phyloP scores from a whole-genome alignment of 1,139 yeast species.

The Debaryomyces psychrophilus region DNA sequence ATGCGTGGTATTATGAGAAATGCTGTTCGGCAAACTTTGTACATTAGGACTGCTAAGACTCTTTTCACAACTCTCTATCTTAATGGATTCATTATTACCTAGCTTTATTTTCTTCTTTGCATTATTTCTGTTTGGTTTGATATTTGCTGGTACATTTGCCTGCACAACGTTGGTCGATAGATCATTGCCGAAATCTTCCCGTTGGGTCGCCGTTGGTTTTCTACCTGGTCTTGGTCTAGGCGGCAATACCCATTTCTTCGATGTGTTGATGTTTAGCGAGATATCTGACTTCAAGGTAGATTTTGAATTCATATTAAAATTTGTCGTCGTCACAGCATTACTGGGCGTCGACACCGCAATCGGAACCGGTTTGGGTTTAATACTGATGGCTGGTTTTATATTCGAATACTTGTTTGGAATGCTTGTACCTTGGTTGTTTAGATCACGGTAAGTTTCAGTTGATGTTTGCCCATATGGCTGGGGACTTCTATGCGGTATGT shows the following conservation, averaged over 20 bases:
- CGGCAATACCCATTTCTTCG: conserved; percentile 65
- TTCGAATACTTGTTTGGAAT: conserved; percentile 34
- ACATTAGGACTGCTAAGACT: neutral
- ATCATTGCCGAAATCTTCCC: conserved; percentile 14
- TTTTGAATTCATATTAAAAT: conserved; percentile 20
- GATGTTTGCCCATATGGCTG: neutral
- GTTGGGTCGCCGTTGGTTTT: conserved; percentile 36
- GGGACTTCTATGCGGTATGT: neutral
- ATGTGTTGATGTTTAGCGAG: conserved; percentile 46
- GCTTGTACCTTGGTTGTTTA: neutral
- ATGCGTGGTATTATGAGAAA: neutral
- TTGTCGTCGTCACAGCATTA: conserved; percentile 16
- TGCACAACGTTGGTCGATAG: neutral
- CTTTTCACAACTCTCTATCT: neutral
- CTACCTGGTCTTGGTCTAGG: conserved; percentile 68
- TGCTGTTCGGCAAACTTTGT: neutral
- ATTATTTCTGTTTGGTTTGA: conserved; percentile 4
- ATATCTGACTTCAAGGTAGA: conserved; percentile 23
- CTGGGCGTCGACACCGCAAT: conserved; percentile 34
- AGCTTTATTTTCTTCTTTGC: conserved; percentile 5
- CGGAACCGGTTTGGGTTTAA: conserved; percentile 37
- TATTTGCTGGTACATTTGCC: neutral
- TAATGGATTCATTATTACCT: conserved; percentile 1
- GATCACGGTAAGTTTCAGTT: neutral
- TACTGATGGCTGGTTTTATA: conserved; percentile 48